A percentile compares a stretch with the other conserved stretches of the same genome.
Evolutionary conservation across 2,329 filamentous ascomycete genomes (phyloP).

Genomic region (Diplodia scrobiculata): DNA sequence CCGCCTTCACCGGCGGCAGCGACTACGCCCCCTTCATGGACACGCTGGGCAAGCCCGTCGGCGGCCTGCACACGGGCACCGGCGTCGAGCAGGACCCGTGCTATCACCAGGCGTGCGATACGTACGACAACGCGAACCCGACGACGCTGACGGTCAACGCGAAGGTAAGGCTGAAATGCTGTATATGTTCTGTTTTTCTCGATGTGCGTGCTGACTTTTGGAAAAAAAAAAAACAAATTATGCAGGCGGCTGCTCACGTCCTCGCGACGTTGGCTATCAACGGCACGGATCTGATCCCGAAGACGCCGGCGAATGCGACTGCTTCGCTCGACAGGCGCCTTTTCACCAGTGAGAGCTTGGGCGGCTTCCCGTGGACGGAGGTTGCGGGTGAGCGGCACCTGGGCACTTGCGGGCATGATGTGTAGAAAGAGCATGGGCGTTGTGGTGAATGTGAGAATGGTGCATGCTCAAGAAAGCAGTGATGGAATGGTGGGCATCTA

Average conservation of each 20-base stretch:
- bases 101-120: constrained; percentile 45
- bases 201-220: constrained; percentile 7
- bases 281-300: constrained; percentile 42
- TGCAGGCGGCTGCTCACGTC: constrained; percentile 40
- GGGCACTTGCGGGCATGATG: constrained; percentile 39
- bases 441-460: no score
- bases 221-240: neutral
- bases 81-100: constrained; percentile 40
- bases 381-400: constrained; percentile 37
- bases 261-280: constrained; percentile 40
- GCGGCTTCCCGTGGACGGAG: constrained; percentile 34
- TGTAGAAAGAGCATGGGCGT: constrained; percentile 31
- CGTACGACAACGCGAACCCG: constrained; percentile 40
- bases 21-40: constrained; percentile 43
- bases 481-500: no score
- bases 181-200: no score
- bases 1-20: constrained; percentile 39
- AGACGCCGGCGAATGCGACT: constrained; percentile 40
- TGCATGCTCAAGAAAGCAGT: no score
- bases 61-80: constrained; percentile 43
- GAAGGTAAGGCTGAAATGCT: constrained; percentile 31
- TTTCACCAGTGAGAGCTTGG: constrained; percentile 32
- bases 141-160: constrained; percentile 41
- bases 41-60: constrained; percentile 42
- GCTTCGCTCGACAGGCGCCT: constrained; percentile 38